phyloP scores from a whole-genome alignment of 2,329 filamentous ascomycete genomes.

The Ophiocordyceps polyrhachis-furcata region DNA sequence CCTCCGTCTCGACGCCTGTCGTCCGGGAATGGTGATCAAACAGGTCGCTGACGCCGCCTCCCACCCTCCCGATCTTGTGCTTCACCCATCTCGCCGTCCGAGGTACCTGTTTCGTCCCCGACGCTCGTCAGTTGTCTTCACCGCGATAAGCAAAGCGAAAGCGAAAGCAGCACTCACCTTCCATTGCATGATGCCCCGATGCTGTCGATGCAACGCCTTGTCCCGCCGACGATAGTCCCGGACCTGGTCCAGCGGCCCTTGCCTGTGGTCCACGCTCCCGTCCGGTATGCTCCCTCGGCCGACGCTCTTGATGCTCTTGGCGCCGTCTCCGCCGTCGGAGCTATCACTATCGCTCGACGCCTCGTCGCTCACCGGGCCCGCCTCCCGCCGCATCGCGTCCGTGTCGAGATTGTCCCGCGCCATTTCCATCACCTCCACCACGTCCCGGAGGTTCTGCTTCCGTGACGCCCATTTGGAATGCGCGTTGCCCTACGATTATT shows the following conservation, averaged over 20 bases:
- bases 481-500: conserved; percentile 12
- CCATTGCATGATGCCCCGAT: conserved; percentile 61
- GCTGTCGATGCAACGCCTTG: conserved; percentile 42
- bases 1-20: conserved; percentile 48
- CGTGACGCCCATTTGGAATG: conserved; percentile 17
- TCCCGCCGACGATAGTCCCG: conserved; percentile 41
- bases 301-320: conserved; percentile 19
- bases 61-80: conserved; percentile 35
- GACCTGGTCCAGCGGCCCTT: conserved; percentile 29
- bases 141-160: background rate
- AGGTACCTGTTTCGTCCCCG: conserved; percentile 11
- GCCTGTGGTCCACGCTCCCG: conserved; percentile 18
- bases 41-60: conserved; percentile 35
- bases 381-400: conserved; percentile 15
- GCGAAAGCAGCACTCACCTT: conserved; percentile 12
- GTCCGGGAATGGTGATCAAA: conserved; percentile 42
- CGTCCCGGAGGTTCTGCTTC: conserved; percentile 15
- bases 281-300: conserved; percentile 9
- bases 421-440: conserved; percentile 28
- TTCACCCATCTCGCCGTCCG: conserved; percentile 31
- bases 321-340: conserved; percentile 10
- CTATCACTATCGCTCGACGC: conserved; percentile 11
- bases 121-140: conserved; percentile 1
- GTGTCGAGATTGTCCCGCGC: conserved; percentile 16
- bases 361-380: conserved; percentile 15